Evolutionary conservation across 2,329 filamentous ascomycete genomes (phyloP), one percentile per base, ranked within the genome.

Genomic region (Fusarium poae): DNA sequence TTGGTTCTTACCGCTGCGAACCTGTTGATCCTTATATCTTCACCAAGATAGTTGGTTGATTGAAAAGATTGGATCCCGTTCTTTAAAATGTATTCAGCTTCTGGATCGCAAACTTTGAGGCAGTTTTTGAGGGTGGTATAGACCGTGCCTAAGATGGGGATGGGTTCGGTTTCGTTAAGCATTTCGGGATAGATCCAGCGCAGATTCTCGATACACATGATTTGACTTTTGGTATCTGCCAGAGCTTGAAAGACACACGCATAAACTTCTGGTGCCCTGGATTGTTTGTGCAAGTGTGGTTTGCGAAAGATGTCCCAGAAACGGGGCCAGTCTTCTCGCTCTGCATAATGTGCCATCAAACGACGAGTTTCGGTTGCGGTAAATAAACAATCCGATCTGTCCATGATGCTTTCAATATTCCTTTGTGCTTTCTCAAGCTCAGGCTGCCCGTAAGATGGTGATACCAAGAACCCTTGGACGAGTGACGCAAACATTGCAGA

Each of bases 231-330:
- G 0, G 83, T 82, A 6, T 79, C 74, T 1, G 84, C 83, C 54
- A 89, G 81, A 29, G 80, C 74, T 76, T 68, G 73, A 87, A 90
- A 27, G 89, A 21, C 78, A 34, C 84, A 78, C 5, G 79, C 76
- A 73, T 92, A 92, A 67, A 90, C 80, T 18, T 75, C 74, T n/a
- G 79, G 72, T 0, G 85, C 83, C 21, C 89, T 85, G 2, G 81
- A 71, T 11, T 77, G 74, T 39, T 82, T 77, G 68, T 84, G 83
- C 40, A 84, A 81, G 16, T 88, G 78, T 6, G 87, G 83, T 57
- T 83, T 81, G 56, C 84, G 83, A 82, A 90, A 92, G 12, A 83
- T 74, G 21, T 86, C 81, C 88, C 88, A 91, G 72, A 92, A 88
- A 8, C 80, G 79, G 18, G 82, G 75, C 83, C 87, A 90, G 67